Percentiles rank a stretch among this genome's conserved stretches.
phyloP scores from a whole-genome alignment of 2,329 filamentous ascomycete species.

The Phyllosticta paracitricarpa region DNA sequence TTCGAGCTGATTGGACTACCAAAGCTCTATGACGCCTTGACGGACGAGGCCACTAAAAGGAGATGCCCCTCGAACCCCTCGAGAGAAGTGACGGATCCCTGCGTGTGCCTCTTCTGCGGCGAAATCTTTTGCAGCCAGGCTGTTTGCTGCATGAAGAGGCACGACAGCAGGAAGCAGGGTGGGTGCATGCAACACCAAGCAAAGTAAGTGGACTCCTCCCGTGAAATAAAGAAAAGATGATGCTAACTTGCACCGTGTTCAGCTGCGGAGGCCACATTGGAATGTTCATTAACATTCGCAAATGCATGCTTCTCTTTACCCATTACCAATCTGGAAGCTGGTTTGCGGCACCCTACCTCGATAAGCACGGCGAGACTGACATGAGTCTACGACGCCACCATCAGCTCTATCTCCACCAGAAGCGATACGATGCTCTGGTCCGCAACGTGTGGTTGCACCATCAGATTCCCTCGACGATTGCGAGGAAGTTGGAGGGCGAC shows the following conservation, averaged over 20 bases:
- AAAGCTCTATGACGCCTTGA: constrained; percentile 82
- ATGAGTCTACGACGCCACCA: constrained; percentile 76
- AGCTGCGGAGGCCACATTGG: constrained; percentile 85
- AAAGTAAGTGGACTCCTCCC: constrained; percentile 48
- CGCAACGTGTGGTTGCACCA: constrained; percentile 80
- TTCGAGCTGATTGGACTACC: constrained; percentile 90
- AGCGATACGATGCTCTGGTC: constrained; percentile 80
- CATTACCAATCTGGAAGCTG: constrained; percentile 76
- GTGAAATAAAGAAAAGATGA: not conserved
- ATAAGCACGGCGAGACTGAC: constrained; percentile 92
- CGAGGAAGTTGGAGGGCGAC: constrained; percentile 82
- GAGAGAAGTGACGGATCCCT: constrained; percentile 83
- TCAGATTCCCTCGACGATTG: constrained; percentile 79
- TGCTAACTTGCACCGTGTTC: constrained; percentile 12
- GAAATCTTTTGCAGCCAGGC: constrained; percentile 95
- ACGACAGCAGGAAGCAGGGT: constrained; percentile 37
- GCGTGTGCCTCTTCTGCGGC: constrained; percentile 87
- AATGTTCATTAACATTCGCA: constrained; percentile 93
- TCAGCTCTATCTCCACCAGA: constrained; percentile 87
- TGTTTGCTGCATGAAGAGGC: constrained; percentile 66
- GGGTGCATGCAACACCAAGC: constrained; percentile 81
- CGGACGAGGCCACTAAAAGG: constrained; percentile 78
- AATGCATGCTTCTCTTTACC: constrained; percentile 84
- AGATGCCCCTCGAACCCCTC: constrained; percentile 73
- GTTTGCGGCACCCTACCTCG: constrained; percentile 82